phyloP scores from a whole-genome alignment of 495 filamentous ascomycete species.

The Paragyromitra xinjiangensis region DNA sequence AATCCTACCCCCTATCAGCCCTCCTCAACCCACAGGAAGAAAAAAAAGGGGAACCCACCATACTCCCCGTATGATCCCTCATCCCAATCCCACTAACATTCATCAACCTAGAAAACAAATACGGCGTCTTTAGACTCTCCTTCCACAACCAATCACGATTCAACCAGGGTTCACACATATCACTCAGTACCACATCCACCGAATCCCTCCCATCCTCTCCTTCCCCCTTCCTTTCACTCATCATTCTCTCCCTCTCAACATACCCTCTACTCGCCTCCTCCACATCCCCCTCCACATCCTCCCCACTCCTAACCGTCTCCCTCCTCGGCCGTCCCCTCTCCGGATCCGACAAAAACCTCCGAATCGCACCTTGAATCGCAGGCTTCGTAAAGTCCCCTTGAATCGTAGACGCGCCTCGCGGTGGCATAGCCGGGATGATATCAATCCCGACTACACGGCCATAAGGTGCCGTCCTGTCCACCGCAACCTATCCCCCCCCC shows the following conservation, averaged over 20 bases:
- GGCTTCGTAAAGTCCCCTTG: slow-evolving; percentile 88
- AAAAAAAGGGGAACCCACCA: slow-evolving; percentile 69
- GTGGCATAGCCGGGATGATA: slow-evolving; percentile 88
- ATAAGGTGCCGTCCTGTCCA: slow-evolving; percentile 74
- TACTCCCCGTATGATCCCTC: slow-evolving; percentile 90
- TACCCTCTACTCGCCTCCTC: slow-evolving; percentile 62
- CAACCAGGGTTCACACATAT: slow-evolving; percentile 97
- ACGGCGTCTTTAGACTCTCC: slow-evolving; percentile 89
- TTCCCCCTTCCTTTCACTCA: slow-evolving; percentile 58
- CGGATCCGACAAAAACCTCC: slow-evolving; percentile 74
- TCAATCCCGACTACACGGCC: slow-evolving; percentile 91
- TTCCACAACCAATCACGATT: slow-evolving; percentile 79
- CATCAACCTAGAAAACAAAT: slow-evolving; percentile 94
- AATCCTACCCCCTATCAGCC: slow-evolving; percentile 67
- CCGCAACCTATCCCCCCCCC: slow-evolving; percentile 71
- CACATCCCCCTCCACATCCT: slow-evolving; percentile 38
- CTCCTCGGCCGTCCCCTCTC: slow-evolving; percentile 64
- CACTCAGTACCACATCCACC: slow-evolving; percentile 94
- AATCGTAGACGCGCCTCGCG: slow-evolving; percentile 85
- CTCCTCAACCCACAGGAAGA: neutral
- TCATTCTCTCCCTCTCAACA: slow-evolving; percentile 64
- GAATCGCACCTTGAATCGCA: slow-evolving; percentile 75
- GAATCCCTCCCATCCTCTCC: slow-evolving; percentile 60
- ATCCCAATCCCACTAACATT: slow-evolving; percentile 90
- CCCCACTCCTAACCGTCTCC: slow-evolving; percentile 35